Evolutionary conservation across 768 basidiomycete genomes (phyloP).

Genomic region (Neoboletus brunneissimus): DNA sequence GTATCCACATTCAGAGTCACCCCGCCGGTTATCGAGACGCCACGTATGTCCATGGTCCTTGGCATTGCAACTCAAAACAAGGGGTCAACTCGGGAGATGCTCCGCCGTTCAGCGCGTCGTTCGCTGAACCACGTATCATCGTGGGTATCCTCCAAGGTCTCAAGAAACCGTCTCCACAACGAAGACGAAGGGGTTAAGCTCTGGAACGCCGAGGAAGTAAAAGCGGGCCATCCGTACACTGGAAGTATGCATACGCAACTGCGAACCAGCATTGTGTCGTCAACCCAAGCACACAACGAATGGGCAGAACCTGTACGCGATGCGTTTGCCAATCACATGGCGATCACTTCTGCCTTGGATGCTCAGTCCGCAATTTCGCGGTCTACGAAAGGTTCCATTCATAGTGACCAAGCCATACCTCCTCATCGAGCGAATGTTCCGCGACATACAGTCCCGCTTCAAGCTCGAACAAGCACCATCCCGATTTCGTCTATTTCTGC

Average conservation of each 20-base stretch:
- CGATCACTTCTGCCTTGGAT: conserved; percentile 7
- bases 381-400: conserved; percentile 7
- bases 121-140: conserved; percentile 35
- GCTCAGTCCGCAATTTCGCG: conserved; percentile 2
- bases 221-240: conserved; percentile 9
- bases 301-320: conserved; percentile 6
- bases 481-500: background rate
- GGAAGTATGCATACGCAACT: background rate
- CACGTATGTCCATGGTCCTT: conserved; percentile 23
- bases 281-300: conserved; percentile 6
- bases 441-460: background rate
- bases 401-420: conserved; percentile 1
- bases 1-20: conserved; percentile 27
- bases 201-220: conserved; percentile 35
- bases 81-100: conserved; percentile 7
- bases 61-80: conserved; percentile 1
- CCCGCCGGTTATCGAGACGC: conserved; percentile 23
- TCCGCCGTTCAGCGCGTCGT: conserved; percentile 16
- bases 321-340: conserved; percentile 1
- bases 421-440: background rate
- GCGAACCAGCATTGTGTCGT: conserved; percentile 2
- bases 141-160: conserved; percentile 36
- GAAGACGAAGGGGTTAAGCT: conserved; percentile 31
- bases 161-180: conserved; percentile 23
- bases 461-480: background rate